A percentile compares a stretch with the other conserved stretches of the same genome.
Conservation (phyloP, 176 grass and related monocot genomes). For the Ensete glaucum region DNA sequence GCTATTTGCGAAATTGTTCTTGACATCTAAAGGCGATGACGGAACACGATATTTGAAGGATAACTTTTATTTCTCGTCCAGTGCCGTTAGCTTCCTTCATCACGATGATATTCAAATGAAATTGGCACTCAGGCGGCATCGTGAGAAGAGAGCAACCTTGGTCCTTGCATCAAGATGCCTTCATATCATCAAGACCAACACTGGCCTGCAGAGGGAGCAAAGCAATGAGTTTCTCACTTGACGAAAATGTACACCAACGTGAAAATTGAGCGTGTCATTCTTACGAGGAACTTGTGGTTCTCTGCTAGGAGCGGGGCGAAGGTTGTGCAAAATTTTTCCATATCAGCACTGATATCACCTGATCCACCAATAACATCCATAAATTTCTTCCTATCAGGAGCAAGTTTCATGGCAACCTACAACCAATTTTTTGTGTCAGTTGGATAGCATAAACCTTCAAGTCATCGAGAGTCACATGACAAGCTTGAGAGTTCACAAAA, state of each 20-base stretch:
- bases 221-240: not conserved
- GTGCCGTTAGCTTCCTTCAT: no score
- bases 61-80: not conserved
- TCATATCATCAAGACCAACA: conserved; percentile 33
- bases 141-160: not conserved
- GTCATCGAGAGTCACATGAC: not conserved
- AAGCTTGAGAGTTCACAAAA: not conserved
- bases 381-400: conserved; percentile 84
- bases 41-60: not conserved
- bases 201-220: conserved; percentile 17
- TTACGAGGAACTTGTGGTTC: conserved; percentile 82
- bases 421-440: not conserved
- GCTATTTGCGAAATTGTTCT: not conserved
- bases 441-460: not conserved
- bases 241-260: not conserved
- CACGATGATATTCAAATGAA: no score
- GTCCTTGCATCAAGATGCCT: conserved; percentile 11
- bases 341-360: conserved; percentile 53
- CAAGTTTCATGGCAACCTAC: conserved; percentile 68
- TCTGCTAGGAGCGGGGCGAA: conserved; percentile 52
- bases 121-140: not conserved
- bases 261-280: not conserved
- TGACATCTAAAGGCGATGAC: not conserved
- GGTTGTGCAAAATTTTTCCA: conserved; percentile 50
- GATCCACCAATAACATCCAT: conserved; percentile 63